These are phyloP conservation scores for Dianthus caryophyllus DNA, from an alignment of 148 eudicot genomes.

Conservation along the genomic window DNA sequence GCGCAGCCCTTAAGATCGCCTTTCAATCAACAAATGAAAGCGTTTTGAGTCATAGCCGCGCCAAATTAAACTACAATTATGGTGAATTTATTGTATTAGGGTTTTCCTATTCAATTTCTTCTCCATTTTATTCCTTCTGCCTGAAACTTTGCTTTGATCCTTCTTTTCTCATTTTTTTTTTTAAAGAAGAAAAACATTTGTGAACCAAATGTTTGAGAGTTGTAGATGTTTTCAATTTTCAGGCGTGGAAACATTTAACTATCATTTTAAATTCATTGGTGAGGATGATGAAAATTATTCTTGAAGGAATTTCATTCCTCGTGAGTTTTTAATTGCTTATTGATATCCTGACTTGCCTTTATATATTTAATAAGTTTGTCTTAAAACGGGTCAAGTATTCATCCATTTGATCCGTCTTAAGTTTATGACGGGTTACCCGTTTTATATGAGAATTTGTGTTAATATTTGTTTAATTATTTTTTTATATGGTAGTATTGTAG, in stretches of 20 bases:
- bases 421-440: no score
- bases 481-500: no score
- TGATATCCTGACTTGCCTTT: slow-evolving; percentile 60
- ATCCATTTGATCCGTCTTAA: no score
- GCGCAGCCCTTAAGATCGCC: slow-evolving; percentile 98
- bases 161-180: neutral
- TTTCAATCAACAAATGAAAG: slow-evolving; percentile 64
- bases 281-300: slow-evolving; percentile 41
- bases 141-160: neutral
- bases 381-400: no score
- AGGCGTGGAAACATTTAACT: slow-evolving; percentile 21
- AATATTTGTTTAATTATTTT: no score
- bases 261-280: slow-evolving; percentile 15
- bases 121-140: slow-evolving; percentile 20
- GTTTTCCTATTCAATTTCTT: slow-evolving; percentile 50
- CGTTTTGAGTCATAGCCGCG: slow-evolving; percentile 97
- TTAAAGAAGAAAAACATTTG: slow-evolving; percentile 18
- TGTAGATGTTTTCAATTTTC: slow-evolving; percentile 21
- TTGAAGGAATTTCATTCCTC: slow-evolving; percentile 27
- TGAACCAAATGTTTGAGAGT: slow-evolving; percentile 9
- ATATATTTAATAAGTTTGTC: no score
- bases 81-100: slow-evolving; percentile 38
- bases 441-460: no score
- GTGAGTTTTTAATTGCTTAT: slow-evolving; percentile 41
- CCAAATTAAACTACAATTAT: slow-evolving; percentile 32